Percentiles rank a stretch among this genome's conserved stretches.
These are phyloP conservation scores for Globisporangium barbulae DNA, from an alignment of 352 stramenopile genomes.

Conservation along the genomic window DNA sequence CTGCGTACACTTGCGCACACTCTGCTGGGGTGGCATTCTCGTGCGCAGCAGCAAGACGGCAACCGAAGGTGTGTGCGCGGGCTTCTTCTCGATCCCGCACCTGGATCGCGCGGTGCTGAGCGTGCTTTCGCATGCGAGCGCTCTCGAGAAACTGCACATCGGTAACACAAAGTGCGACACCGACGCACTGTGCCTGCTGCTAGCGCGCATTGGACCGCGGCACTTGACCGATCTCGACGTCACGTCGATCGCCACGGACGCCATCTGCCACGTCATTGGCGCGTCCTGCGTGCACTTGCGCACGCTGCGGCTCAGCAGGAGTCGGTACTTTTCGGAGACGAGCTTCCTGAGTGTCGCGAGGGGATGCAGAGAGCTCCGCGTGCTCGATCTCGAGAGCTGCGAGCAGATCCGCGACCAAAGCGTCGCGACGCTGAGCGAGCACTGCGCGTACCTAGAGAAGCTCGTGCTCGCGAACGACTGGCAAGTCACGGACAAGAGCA, in stretches of 20 bases:
- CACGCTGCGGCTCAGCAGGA: constrained; percentile 55
- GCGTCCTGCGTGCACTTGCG: constrained; percentile 31
- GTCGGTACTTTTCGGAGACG: constrained; percentile 60
- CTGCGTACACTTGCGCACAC: constrained; percentile 34
- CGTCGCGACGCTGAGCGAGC: constrained; percentile 30
- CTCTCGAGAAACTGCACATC: constrained; percentile 47
- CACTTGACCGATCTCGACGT: constrained; percentile 55
- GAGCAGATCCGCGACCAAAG: constrained; percentile 58
- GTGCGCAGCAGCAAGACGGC: constrained; percentile 32
- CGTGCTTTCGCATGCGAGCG: constrained; percentile 20
- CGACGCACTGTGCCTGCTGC: constrained; percentile 30
- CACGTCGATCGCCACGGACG: constrained; percentile 56
- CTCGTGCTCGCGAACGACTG: constrained; percentile 70
- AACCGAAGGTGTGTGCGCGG: constrained; percentile 9
- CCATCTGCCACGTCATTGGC: constrained; percentile 45
- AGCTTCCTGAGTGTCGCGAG: constrained; percentile 50
- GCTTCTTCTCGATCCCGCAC: constrained; percentile 69
- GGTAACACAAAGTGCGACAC: constrained; percentile 56
- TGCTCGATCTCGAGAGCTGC: constrained; percentile 69
- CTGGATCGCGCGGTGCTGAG: constrained; percentile 30
- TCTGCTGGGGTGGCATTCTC: constrained; percentile 60
- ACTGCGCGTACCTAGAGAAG: constrained; percentile 40
- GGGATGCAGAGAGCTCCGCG: constrained; percentile 30
- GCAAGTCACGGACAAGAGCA: constrained; percentile 56
- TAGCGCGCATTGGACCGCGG: constrained; percentile 18